A percentile compares a stretch with the other conserved stretches of the same genome.
Evolutionary conservation across 2,329 filamentous ascomycete genomes (phyloP).

Genomic region (Rhynchosporium secalis): DNA sequence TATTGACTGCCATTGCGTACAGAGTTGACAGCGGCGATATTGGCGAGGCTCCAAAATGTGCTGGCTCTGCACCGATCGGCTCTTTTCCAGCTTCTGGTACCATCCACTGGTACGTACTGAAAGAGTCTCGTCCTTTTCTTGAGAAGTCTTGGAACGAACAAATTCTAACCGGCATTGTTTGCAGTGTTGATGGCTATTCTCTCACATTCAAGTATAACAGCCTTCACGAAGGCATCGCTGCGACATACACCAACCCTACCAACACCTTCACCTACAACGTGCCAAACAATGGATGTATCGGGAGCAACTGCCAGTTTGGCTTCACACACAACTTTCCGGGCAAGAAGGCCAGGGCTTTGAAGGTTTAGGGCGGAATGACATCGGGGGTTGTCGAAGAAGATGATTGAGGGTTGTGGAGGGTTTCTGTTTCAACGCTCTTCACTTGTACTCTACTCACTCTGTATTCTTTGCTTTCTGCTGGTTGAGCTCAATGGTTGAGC

Average conservation of each 20-base stretch:
- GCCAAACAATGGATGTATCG: constrained; percentile 13
- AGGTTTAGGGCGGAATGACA: constrained; percentile 1
- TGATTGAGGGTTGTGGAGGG: background rate
- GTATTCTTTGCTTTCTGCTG: no score
- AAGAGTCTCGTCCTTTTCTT: no score
- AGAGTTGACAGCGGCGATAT: constrained; percentile 22
- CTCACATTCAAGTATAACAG: constrained; percentile 17
- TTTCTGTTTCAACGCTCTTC: background rate
- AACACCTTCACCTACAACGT: constrained; percentile 18
- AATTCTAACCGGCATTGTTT: no score
- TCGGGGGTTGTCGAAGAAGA: background rate
- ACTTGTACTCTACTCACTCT: no score
- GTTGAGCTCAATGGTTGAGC: no score
- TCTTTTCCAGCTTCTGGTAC: constrained; percentile 16
- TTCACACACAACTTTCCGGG: constrained; percentile 18
- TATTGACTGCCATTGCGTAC: constrained; percentile 12
- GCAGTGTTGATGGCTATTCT: constrained; percentile 13
- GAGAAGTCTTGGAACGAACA: no score
- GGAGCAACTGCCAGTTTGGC: constrained; percentile 14
- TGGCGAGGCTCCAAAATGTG: constrained; percentile 21
- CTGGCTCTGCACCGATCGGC: background rate
- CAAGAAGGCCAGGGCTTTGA: constrained; percentile 16
- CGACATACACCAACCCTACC: constrained; percentile 19
- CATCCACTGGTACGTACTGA: constrained; percentile 15
- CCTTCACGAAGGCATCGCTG: constrained; percentile 18